phyloP scores from a whole-genome alignment of 2,329 filamentous ascomycete species.

The Colletotrichum neosansevieriae region DNA sequence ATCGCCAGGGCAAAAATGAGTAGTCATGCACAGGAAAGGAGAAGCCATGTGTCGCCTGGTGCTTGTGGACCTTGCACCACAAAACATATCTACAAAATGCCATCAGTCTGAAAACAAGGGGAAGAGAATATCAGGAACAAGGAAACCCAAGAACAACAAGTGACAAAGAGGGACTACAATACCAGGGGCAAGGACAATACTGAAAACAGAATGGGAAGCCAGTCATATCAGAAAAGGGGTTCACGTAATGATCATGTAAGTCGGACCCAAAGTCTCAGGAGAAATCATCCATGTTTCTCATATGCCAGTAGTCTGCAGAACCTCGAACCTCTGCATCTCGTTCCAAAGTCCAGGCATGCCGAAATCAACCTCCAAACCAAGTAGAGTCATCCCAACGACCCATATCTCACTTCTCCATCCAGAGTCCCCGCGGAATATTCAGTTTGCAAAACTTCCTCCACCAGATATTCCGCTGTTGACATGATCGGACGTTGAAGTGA shows the following conservation, averaged over 20 bases:
- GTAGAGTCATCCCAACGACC: background rate
- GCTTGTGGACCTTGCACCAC: background rate
- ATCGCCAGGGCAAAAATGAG: background rate
- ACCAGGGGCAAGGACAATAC: too few species aligned
- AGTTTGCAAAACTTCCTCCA: background rate
- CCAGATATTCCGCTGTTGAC: background rate
- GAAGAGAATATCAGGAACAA: background rate
- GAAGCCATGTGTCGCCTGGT: background rate
- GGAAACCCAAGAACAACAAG: background rate
- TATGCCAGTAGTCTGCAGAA: background rate
- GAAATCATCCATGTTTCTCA: conserved; percentile 16
- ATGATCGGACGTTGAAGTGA: background rate
- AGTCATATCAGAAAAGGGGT: too few species aligned
- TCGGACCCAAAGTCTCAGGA: background rate
- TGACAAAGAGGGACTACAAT: too few species aligned
- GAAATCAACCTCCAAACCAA: background rate
- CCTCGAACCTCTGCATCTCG: background rate
- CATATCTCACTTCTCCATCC: background rate
- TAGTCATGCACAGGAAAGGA: background rate
- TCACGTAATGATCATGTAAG: background rate
- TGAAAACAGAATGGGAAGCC: too few species aligned
- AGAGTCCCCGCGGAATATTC: background rate
- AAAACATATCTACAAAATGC: too few species aligned
- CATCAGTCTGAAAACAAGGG: background rate
- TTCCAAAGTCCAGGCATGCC: background rate